Evolutionary conservation across 2,329 filamentous ascomycete genomes (phyloP), one percentile per base, ranked within the genome.

Genomic region (Annulohypoxylon truncatum): DNA sequence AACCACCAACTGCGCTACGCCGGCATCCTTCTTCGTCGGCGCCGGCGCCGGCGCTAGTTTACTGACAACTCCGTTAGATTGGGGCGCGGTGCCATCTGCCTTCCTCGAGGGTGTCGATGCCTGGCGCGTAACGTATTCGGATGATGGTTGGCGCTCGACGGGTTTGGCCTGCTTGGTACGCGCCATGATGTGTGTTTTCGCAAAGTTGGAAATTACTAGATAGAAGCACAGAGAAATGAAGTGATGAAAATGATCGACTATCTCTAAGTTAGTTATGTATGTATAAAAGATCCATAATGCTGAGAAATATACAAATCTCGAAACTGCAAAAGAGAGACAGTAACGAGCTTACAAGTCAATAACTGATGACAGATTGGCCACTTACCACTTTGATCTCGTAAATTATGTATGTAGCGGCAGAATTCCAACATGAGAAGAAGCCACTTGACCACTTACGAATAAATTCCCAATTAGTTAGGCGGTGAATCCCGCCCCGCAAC

Each of bases 1-100:
- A 67, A 97, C 87, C 51, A 94, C 80, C 60, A 97, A 87, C 79
- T 97, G 92, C 74, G 91, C 76, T 28, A 93, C 77, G 3, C 92
- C 92, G 7, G 90, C 85, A 26, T 88, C 85, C 58, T 80, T 75
- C 71, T 79, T 79, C 46, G 79, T 72, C 15, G 75, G 68, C 35
- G 75, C 74, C 18, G 55, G 26, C 31, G 54, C 48, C 12, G 55
- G 18, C 12, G 31, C 64, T 22, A 51, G 33, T 53, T 67, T 71
- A 15, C 22, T 42, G 46, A 59, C 66, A 15, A 67, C 72, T 55
- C 74, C 76, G 56, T 77, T 77, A 58, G 71, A 56, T 18, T 61
- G 31, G 24, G n/a, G 24, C 61, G 58, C 68, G 31, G 73, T 68
- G 65, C 71, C 72, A 59, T 53, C 77, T 74, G 81, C 81, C 44